Base-by-base conservation (phyloP, 176 grass and related monocot genomes). In the Tillandsia leiboldiana region DNA sequence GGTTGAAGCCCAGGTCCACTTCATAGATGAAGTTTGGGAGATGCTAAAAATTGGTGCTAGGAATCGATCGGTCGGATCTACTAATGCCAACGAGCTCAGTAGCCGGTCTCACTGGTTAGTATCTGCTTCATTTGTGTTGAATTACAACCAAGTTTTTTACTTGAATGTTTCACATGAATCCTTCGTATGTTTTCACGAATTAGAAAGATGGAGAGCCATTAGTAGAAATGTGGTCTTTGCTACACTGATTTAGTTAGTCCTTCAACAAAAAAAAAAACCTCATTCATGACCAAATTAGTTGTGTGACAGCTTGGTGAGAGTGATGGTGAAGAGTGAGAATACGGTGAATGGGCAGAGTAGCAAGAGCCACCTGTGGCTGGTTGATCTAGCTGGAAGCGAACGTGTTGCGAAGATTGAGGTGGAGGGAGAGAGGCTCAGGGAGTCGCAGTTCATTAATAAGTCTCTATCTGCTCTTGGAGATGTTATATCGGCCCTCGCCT, bases 351-450 rank as follows among this genome's bases (percentile, higher is more conserved):
- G 72, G 27, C 84, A 93, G 20, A 86, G 68, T 51, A 83, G 48
- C 64, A 90, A 57, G 57, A 99, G 90, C 67, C 72, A 93, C 51
- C 83, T 99, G 72, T 99, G 95, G 95, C 48, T 99, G 12, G 90
- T 99, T 28, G 95, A 99, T 64, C 85, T 99, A 67, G 95, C 95
- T 67, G 95, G 95, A 58, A 94, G 95, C 71, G 95, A 99, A 53
- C 82, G 95, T 20, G 13, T 86, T 28, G 83, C 66, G 3, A 99
- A 90, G 82, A 90, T 80, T 73, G 95, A 92, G 75, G 95, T 81
- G 0, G 90, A 99, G 67, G 95, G 95, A 27, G 95, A 99, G 65
- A 99, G 87, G 75, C 49, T 99, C 48, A 84, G 76, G 75, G 95
- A 94, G 59, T 87, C 95, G 50, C 85, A 90, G 49, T 99, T 90